Base-by-base conservation (phyloP, 2,329 filamentous ascomycete genomes). In the Achaetomium macrosporum region DNA sequence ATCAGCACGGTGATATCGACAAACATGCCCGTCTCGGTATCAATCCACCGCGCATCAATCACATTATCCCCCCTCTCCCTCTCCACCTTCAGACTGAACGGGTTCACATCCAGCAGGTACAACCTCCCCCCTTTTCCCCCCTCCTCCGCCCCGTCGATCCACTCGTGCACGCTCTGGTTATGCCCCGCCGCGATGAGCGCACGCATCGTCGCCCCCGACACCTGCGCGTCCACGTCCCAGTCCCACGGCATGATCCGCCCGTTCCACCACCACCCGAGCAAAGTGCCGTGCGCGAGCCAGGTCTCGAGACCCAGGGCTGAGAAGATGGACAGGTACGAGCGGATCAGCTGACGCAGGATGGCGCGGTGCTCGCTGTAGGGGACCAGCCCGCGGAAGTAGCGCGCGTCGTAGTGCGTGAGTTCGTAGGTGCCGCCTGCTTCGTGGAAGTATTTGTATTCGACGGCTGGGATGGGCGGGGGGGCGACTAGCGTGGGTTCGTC, bases 251-350 rank as follows among this genome's bases (percentile, higher is more conserved):
- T 82, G 65, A 88, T 83, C 69, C 82, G 71, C 40, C 75, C 78
- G 66, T 90, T 92, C 89, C 89, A 95, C 87, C 87, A 93, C 89
- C 89, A 95, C 12, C 88, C 89, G 19, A 95, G 73, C 46, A 93
- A 71, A 5, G 88, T 90, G 45, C 89, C 89, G 68, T 95, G 89
- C 37, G 89, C 88, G 54, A 95, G 82, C 89, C 89, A 93, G 0
- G 89, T 92, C 69, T 92, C 87, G 57, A 90, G 70, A 7, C 81
- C 79, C 50, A 84, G 74, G 16, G 78, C 73, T 42, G 75, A 72
- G 67, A 88, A 85, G 51, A 81, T 83, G 42, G 76, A 75, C 42
- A 93, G 76, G 70, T 93, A 93, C 47, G 87, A 84, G 57, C 83
- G 81, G 59, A 90, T 79, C 59, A 93, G 81, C 66, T 87, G 78